phyloP scores from a whole-genome alignment of 106 monocot genomes.

The Xerophyta viscosa region DNA sequence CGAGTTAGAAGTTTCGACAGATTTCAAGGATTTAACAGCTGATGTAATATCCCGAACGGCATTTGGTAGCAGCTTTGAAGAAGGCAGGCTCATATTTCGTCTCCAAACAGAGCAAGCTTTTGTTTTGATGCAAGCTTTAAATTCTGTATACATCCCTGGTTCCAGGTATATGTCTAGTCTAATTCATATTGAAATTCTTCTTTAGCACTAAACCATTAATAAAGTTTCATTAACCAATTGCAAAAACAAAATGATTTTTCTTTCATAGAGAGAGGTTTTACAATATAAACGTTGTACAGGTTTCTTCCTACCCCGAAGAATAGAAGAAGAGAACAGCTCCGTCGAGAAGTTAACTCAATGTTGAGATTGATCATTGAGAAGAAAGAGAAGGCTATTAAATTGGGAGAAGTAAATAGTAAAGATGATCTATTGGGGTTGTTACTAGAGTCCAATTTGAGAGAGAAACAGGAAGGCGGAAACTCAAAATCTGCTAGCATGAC shows the following conservation, averaged over 20 bases:
- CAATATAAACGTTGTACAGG: no score
- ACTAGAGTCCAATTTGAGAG: conserved; percentile 3
- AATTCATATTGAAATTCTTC: no score
- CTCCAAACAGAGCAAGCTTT: conserved; percentile 28
- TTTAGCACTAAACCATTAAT: no score
- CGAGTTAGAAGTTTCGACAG: conserved; percentile 52
- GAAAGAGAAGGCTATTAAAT: conserved; percentile 26
- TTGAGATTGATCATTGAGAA: conserved; percentile 44
- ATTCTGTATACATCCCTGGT: conserved; percentile 32
- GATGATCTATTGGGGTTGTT: conserved; percentile 27
- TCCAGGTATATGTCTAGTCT: conserved; percentile 13
- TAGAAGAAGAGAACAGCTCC: conserved; percentile 20
- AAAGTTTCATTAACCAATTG: no score
- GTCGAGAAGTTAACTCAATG: conserved; percentile 20
- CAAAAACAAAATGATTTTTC: no score
- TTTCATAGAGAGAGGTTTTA: no score
- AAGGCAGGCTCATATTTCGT: conserved; percentile 34
- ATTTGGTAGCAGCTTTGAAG: conserved; percentile 48
- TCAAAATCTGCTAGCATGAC: conserved; percentile 5
- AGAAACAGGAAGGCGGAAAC: neutral
- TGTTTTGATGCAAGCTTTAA: conserved; percentile 15
- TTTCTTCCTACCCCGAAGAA: conserved; percentile 38
- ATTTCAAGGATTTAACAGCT: conserved; percentile 52
- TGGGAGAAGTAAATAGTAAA: conserved; percentile 3
- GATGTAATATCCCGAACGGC: conserved; percentile 71